These are phyloP conservation scores for Pseudocercospora fijiensis DNA, from an alignment of 2,329 filamentous ascomycete genomes.

Conservation along the genomic window DNA sequence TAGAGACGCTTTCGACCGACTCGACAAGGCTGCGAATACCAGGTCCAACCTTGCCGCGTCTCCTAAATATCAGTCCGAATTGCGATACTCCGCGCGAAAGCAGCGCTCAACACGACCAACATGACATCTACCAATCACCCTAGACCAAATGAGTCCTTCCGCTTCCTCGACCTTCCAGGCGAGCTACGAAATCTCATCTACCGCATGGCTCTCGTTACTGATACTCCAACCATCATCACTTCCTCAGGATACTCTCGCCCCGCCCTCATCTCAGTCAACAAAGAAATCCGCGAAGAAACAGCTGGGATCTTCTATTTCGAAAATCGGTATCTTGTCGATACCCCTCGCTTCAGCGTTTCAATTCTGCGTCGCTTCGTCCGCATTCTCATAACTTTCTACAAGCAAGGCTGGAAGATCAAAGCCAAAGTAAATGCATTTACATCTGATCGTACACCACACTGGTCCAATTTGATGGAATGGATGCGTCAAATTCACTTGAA, in stretches of 20 bases:
- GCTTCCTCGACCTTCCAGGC: constrained; percentile 17
- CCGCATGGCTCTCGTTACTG: constrained; percentile 11
- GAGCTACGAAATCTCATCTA: constrained; percentile 24
- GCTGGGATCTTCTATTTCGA: not conserved
- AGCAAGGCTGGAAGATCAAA: no score
- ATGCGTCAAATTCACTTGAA: no score
- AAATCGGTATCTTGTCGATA: not conserved
- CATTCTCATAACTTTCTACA: no score
- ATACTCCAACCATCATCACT: not conserved
- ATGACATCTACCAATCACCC: not conserved
- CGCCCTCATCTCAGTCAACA: not conserved
- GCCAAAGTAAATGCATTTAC: no score
- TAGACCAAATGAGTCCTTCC: not conserved
- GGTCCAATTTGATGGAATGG: no score
- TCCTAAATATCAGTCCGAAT: no score
- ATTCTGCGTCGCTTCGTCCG: no score
- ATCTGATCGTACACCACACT: no score
- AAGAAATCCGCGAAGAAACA: not conserved
- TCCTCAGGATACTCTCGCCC: constrained; percentile 1
- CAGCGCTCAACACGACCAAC: not conserved
- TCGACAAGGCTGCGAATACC: not conserved
- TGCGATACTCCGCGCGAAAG: not conserved
- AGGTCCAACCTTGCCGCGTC: not conserved
- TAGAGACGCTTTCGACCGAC: not conserved
- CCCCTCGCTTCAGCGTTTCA: no score